Evolutionary conservation across 2,329 filamentous ascomycete species (phyloP).

Genomic region (Pseudogymnoascus sp.): DNA sequence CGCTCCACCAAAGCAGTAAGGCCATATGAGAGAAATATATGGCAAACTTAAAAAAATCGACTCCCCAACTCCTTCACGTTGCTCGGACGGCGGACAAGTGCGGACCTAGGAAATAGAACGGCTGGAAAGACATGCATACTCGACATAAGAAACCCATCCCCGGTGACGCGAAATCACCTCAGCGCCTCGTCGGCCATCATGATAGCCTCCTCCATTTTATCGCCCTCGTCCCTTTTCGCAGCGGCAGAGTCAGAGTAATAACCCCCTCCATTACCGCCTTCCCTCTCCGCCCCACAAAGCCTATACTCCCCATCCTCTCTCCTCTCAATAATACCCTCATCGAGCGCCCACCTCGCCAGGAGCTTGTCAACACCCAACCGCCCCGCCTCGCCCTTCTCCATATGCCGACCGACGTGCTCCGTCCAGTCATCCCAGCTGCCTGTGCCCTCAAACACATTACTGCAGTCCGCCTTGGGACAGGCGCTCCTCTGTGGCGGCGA

Average conservation of each 20-base stretch:
- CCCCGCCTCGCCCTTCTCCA: slow-evolving; percentile 63
- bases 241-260: slow-evolving; percentile 26
- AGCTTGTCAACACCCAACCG: slow-evolving; percentile 49
- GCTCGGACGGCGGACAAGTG: not conserved
- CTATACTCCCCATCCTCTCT: slow-evolving; percentile 49
- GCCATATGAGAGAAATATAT: not conserved
- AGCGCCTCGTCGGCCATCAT: slow-evolving; percentile 20
- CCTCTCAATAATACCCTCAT: slow-evolving; percentile 54
- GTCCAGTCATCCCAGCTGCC: slow-evolving; percentile 84
- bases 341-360: slow-evolving; percentile 53
- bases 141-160: not conserved
- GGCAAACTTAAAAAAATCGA: not conserved
- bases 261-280: slow-evolving; percentile 23
- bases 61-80: slow-evolving; percentile 2
- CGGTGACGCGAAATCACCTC: not conserved
- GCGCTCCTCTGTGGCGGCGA: slow-evolving; percentile 62
- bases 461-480: slow-evolving; percentile 65
- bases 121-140: slow-evolving; percentile 2
- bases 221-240: slow-evolving; percentile 20
- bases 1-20: not conserved
- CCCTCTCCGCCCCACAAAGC: slow-evolving; percentile 38
- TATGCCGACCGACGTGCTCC: slow-evolving; percentile 83
- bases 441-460: slow-evolving; percentile 59
- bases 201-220: slow-evolving; percentile 15
- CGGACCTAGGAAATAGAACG: not conserved